A percentile compares a stretch with the other conserved stretches of the same genome.
These are phyloP conservation scores for Trichoderma lentiforme DNA, from an alignment of 2,329 filamentous ascomycete genomes.

Conservation along the genomic window DNA sequence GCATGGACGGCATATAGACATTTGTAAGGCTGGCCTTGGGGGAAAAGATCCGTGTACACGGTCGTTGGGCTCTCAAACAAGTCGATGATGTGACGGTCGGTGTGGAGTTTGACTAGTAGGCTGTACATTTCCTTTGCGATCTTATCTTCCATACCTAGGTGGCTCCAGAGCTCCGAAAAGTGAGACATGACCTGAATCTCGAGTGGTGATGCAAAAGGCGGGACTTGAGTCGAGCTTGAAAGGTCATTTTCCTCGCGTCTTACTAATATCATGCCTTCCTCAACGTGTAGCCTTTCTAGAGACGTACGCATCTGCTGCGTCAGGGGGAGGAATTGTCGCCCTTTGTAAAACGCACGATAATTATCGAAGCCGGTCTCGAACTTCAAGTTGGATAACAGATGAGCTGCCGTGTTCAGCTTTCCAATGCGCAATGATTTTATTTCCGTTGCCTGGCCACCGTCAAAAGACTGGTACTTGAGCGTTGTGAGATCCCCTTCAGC, in stretches of 20 bases:
- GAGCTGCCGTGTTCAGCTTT: conserved; percentile 65
- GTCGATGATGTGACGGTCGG: conserved; percentile 59
- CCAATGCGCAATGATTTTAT: conserved; percentile 64
- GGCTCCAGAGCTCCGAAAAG: conserved; percentile 79
- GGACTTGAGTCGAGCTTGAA: conserved; percentile 42
- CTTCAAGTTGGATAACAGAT: conserved; percentile 64
- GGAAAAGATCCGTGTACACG: conserved; percentile 63
- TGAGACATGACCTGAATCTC: conserved; percentile 78
- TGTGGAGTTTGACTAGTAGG: conserved; percentile 68
- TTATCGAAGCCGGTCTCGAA: conserved; percentile 72
- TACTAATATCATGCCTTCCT: conserved; percentile 63
- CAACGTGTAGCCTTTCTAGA: conserved; percentile 64
- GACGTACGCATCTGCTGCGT: conserved; percentile 58
- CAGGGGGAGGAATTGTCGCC: conserved; percentile 60
- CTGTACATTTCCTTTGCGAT: conserved; percentile 69
- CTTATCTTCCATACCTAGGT: conserved; percentile 69
- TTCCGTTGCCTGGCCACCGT: conserved; percentile 56
- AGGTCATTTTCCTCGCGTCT: conserved; percentile 53
- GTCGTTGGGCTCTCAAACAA: conserved; percentile 53
- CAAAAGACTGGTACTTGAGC: conserved; percentile 72
- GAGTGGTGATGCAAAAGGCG: conserved; percentile 56
- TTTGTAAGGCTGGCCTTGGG: conserved; percentile 65
- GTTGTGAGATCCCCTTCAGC: conserved; percentile 62
- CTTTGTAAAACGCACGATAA: conserved; percentile 69
- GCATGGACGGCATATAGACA: conserved; percentile 70